Percentiles rank a stretch among this genome's conserved stretches.
Evolutionary conservation across 805 yeast species (phyloP).

Genomic region (Saccharomycopsis synnaedendra): DNA sequence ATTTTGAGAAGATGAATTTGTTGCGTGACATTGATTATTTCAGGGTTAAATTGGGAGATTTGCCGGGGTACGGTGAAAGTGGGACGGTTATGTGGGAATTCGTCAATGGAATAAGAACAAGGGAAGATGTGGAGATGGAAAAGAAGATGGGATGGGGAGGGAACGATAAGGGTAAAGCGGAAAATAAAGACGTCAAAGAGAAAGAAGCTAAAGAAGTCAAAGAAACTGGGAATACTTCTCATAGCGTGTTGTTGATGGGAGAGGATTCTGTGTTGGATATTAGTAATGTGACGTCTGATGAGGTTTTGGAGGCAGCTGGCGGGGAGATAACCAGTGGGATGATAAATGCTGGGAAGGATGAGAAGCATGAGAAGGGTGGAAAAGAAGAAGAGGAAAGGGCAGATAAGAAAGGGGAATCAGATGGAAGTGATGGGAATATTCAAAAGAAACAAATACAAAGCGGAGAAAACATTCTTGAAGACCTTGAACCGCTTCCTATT

Average conservation of each 20-base stretch:
- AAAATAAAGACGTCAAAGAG: neutral
- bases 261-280: too few relatives aligned
- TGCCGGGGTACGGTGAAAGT: conserved; percentile 49
- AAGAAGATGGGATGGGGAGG: conserved; percentile 1
- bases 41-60: conserved; percentile 44
- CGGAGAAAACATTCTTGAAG: neutral
- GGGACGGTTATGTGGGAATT: conserved; percentile 55
- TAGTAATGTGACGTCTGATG: too few relatives aligned
- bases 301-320: too few relatives aligned
- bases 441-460: neutral
- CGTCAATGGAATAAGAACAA: conserved; percentile 32
- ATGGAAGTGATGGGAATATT: neutral
- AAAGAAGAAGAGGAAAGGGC: neutral
- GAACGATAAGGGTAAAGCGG: neutral
- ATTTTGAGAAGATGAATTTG: conserved; percentile 41
- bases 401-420: neutral
- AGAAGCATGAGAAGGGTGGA: neutral
- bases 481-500: neutral
- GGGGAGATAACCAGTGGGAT: too few relatives aligned
- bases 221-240: neutral
- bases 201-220: neutral
- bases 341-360: neutral
- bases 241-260: neutral
- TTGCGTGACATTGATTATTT: conserved; percentile 54
- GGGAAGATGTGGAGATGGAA: conserved; percentile 14